Evolutionary conservation across 345 rosid genomes (phyloP), one percentile per base, ranked within the genome.

Genomic region (Conringia planisiliqua): DNA sequence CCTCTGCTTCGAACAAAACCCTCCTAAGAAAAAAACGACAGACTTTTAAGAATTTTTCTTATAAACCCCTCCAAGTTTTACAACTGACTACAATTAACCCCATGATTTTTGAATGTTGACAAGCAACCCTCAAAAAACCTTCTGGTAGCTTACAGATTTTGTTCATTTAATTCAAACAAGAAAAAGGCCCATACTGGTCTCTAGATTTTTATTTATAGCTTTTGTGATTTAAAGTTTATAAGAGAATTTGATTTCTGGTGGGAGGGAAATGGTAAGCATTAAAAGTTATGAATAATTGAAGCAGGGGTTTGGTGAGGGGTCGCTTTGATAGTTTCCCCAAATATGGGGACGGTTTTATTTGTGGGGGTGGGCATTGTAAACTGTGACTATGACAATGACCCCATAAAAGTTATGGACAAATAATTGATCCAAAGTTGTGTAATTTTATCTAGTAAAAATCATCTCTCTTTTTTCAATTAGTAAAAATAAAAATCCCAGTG

Each of bases 241-340:
- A 5, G 24, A 67, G 14, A 10, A 0, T 6, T 57, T 50, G 30
- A 20, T 35, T 43, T 62, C 16, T 33, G 6, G 24, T 38, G 68
- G 70, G 72, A 50, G 73, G 73, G 75, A 64, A 67, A 57, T 44
- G 52, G 68, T 30, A 38, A 70, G 81, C 77, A 72, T 58, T 78
- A 59, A 78, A 78, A 78, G 81, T 20, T 36, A 0, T 36, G 14
- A 78, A 78, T 72, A 73, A 72, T 72, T 78, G 74, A 61, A 66
- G 73, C 77, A 66, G 64, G 52, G 20, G 47, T 77, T 71, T 38
- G 80, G 76, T 77, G 76, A 77, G 67, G 72, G 76, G 80, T 77
- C 80, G 72, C 62, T 77, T 77, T 77, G 80, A 77, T 56, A 64
- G 80, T 70, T 77, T 77, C 80, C 76, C 72, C 71, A 77, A 77